Conservation (phyloP, 495 filamentous ascomycete species). For the Thermochaetoides thermophila region DNA sequence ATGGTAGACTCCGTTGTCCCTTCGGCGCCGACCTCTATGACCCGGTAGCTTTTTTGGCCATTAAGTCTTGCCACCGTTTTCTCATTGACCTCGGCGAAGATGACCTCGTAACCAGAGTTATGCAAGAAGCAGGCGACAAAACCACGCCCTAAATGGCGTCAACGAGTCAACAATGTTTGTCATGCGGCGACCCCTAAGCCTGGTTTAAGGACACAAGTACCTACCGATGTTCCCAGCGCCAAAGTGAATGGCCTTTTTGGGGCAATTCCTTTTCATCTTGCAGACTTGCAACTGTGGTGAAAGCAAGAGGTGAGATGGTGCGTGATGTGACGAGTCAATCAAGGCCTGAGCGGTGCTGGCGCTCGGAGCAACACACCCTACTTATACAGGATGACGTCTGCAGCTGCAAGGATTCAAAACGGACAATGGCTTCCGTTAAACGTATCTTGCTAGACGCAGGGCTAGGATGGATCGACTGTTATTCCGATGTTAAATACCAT, state of each 20-base stretch:
- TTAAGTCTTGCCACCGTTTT: slow-evolving; percentile 63
- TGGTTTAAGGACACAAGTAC: too few relatives aligned
- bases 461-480: too few relatives aligned
- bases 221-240: slow-evolving; percentile 79
- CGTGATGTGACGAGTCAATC: background rate
- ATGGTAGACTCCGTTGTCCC: slow-evolving; percentile 70
- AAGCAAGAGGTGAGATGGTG: background rate
- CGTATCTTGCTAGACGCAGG: too few relatives aligned
- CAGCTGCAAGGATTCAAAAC: too few relatives aligned
- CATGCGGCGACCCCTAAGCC: too few relatives aligned
- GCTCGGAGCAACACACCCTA: too few relatives aligned
- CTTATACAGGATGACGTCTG: too few relatives aligned
- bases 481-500: too few relatives aligned
- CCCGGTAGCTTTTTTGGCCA: slow-evolving; percentile 58
- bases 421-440: too few relatives aligned
- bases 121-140: slow-evolving; percentile 58
- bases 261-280: slow-evolving; percentile 7
- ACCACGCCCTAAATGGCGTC: slow-evolving; percentile 37
- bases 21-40: slow-evolving; percentile 82
- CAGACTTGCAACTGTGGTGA: background rate
- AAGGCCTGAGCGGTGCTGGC: too few relatives aligned
- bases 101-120: slow-evolving; percentile 74
- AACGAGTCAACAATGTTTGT: too few relatives aligned
- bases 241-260: slow-evolving; percentile 80
- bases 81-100: slow-evolving; percentile 90